A percentile compares a stretch with the other conserved stretches of the same genome.
These are phyloP conservation scores for Tephrocybe sp. DNA, from an alignment of 768 basidiomycete species.

Conservation along the genomic window DNA sequence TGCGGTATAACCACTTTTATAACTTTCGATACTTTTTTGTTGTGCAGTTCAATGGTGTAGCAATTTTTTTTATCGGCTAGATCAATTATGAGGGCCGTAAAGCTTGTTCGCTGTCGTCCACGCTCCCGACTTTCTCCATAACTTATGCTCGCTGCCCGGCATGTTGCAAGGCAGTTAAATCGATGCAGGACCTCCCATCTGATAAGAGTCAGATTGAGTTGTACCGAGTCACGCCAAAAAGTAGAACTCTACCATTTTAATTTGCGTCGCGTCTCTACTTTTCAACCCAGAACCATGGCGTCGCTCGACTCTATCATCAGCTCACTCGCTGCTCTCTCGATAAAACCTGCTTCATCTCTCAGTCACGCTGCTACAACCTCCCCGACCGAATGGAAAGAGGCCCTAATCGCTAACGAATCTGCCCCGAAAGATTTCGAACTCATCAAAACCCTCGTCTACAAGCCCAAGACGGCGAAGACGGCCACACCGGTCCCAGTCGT, in stretches of 20 bases:
- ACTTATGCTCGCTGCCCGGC: conserved; percentile 31
- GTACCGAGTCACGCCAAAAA: conserved; percentile 36
- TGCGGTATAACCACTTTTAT: background rate
- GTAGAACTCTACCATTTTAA: conserved; percentile 19
- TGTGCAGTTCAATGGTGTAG: background rate
- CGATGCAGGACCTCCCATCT: conserved; percentile 26
- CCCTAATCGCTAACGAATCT: conserved; percentile 52
- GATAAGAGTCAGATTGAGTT: conserved; percentile 40
- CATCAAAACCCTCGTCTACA: conserved; percentile 90
- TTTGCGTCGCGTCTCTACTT: conserved; percentile 14
- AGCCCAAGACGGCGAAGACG: conserved; percentile 93
- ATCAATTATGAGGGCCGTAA: conserved; percentile 18
- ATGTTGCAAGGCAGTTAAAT: conserved; percentile 30
- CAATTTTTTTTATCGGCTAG: conserved; percentile 16
- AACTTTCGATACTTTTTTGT: conserved; percentile 4
- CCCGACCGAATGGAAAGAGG: conserved; percentile 76
- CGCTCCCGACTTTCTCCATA: conserved; percentile 12
- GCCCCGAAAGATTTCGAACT: conserved; percentile 66
- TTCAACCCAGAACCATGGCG: conserved; percentile 27
- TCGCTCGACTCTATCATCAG: conserved; percentile 36
- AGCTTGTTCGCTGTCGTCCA: conserved; percentile 18
- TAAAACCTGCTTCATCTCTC: conserved; percentile 52
- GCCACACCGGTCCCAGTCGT: conserved; percentile 84
- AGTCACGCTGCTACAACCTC: conserved; percentile 65
- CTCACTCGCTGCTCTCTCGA: conserved; percentile 53